Evolutionary conservation across 257 asterid species (phyloP).

Genomic region (Solanum pennellii): DNA sequence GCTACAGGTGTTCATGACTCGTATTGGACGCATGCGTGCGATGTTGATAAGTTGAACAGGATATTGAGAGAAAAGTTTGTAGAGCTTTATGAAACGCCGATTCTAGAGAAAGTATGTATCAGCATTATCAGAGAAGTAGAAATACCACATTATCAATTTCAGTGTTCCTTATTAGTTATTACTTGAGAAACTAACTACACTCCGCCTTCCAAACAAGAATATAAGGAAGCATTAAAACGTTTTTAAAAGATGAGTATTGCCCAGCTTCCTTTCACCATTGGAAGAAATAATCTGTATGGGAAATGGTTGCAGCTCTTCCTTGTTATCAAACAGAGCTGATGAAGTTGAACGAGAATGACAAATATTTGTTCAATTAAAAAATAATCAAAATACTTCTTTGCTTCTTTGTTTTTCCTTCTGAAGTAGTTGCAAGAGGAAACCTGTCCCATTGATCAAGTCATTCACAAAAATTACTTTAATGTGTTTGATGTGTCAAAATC

Average conservation of each 20-base stretch:
- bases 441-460: not conserved
- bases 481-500: not conserved
- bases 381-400: not conserved
- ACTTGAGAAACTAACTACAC: not conserved
- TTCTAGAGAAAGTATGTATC: slow-evolving; percentile 70
- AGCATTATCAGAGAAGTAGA: not conserved
- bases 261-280: not conserved
- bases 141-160: not conserved
- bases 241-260: not conserved
- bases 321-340: not conserved
- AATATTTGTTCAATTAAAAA: not conserved
- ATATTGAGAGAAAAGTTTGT: slow-evolving; percentile 80
- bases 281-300: not conserved
- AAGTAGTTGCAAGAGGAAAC: not conserved
- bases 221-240: not conserved
- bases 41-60: slow-evolving; percentile 70
- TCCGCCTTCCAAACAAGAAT: not conserved
- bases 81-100: slow-evolving; percentile 71
- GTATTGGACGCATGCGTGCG: slow-evolving; percentile 96
- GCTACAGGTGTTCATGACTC: slow-evolving; percentile 96
- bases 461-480: not conserved
- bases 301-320: not conserved
- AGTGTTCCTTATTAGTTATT: not conserved
- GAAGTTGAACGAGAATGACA: not conserved
- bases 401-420: not conserved